Evolutionary conservation across 345 rosid genomes (phyloP).

Genomic region (Brassica juncea): DNA sequence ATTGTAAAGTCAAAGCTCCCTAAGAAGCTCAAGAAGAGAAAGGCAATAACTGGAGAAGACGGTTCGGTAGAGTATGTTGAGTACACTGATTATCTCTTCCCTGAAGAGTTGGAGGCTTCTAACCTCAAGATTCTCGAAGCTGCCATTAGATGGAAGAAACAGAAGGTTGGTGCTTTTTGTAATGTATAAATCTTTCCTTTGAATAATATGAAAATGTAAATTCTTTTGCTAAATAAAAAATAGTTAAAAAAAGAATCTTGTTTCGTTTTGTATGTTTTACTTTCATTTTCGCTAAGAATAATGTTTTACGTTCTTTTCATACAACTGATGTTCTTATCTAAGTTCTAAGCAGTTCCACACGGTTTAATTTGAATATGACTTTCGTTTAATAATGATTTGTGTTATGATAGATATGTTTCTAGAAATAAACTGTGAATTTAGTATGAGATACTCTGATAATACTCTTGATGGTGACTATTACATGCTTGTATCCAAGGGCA

Average conservation of each 20-base stretch:
- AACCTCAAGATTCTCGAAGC: background rate
- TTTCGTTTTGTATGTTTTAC: background rate
- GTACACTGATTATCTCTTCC: background rate
- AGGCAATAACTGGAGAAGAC: background rate
- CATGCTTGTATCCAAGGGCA: too few species aligned
- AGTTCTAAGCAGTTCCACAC: background rate
- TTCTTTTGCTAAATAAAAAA: background rate
- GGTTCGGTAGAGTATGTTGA: background rate
- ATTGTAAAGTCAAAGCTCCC: background rate
- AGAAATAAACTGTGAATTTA: too few species aligned
- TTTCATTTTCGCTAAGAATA: background rate
- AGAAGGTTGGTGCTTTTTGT: background rate
- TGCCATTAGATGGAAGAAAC: background rate
- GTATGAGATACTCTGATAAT: too few species aligned
- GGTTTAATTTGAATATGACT: background rate
- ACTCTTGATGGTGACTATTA: too few species aligned
- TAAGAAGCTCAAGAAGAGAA: background rate
- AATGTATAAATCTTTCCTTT: background rate
- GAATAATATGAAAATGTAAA: background rate
- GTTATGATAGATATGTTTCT: too few species aligned
- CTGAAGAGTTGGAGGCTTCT: background rate
- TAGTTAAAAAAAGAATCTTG: background rate
- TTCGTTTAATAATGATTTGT: too few species aligned
- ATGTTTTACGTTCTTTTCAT: background rate
- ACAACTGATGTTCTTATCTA: background rate